Evolutionary conservation across 257 asterid species (phyloP), one percentile per base, ranked within the genome.

Genomic region (Handroanthus guayacan): DNA sequence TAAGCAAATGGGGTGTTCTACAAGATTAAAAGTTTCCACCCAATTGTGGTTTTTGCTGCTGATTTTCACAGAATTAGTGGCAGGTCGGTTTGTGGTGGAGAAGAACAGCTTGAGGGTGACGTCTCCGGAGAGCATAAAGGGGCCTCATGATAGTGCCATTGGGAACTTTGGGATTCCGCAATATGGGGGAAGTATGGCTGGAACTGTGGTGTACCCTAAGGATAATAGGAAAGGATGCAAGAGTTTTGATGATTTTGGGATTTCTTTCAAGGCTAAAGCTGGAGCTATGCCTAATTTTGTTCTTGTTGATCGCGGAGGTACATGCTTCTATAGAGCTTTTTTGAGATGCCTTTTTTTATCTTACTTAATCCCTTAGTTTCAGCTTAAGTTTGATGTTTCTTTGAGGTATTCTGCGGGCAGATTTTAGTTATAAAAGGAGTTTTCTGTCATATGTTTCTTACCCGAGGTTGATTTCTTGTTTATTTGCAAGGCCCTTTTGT

Each of bases 241-340:
- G 17, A 65, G 60, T 62, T 95, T 95, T 78, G 89, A 64, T 63
- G 97, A 85, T 78, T 84, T 69, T 74, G 84, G 86, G 76, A 81
- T 83, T 86, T 90, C 97, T 52, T 90, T 86, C 75, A 93, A 90
- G 87, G 77, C 95, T 16, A 89, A 86, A 62, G 76, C 96, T 75
- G 98, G 97, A 31, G 94, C 98, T 79, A 43, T 93, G 87, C 98
- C 99, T 77, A 87, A 75, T 58, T 91, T 93, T 80, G 87, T 93
- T 51, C 92, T 95, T 36, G 89, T 95, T 81, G 98, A 93, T 87
- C 98, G 99, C 58, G 98, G 98, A 90, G 98, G 99, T 95, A 80
- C 39, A 34, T 2, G 67, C 11, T 11, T 47, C 16, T 50, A 11
- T 74, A 2, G 13, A 34, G 16, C 3, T 18, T 31, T 52, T n/a